Evolutionary conservation across 345 rosid species (phyloP), one percentile per base, ranked within the genome.

Genomic region (Cardamine occulta): DNA sequence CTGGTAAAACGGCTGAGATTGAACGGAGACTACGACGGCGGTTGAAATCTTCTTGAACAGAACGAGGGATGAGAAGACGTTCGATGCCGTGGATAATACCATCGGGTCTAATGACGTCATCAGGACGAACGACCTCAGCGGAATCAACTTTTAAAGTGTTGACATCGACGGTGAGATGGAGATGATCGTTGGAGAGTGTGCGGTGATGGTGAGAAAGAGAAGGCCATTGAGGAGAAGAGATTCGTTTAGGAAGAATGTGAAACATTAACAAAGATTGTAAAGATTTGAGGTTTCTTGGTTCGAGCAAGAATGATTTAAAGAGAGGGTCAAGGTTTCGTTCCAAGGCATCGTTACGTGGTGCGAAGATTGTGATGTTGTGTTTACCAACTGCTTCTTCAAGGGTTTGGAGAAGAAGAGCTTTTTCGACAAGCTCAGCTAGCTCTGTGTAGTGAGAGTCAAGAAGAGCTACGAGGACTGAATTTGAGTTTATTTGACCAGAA

Each of bases 381-480:
- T 70, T 67, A 9, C 90, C 90, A 15, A 92, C 97, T n/a, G 96
- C 96, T 61, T 84, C 89, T 76, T 95, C 98, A 1, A 95, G 93
- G 15, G 89, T 84, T 37, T 89, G 94, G 14, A 94, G 87, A n/a
- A 94, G 96, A 34, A 88, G 88, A 32, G 97, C 98, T 65, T 94
- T 94, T 59, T 94, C 98, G 0, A 91, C 88, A 2, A 91, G 91
- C 66, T 94, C 98, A 2, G 98, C 85, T 13, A 94, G 79, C 73
- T 90, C 97, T 1, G 97, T 91, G 79, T 91, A 94, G 83, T 87
- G 97, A 44, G 98, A 94, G 80, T 94, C 98, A 8, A 91, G 93
- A 37, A 94, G 95, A 28, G 97, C 97, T 2, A 94, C 96, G n/a
- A 94, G 90, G 64, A 94, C 89, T 0, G 97, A 94, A 74, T 91